Conservation (phyloP, 2,329 filamentous ascomycete species). For the Aspergillus costaricaensis region DNA sequence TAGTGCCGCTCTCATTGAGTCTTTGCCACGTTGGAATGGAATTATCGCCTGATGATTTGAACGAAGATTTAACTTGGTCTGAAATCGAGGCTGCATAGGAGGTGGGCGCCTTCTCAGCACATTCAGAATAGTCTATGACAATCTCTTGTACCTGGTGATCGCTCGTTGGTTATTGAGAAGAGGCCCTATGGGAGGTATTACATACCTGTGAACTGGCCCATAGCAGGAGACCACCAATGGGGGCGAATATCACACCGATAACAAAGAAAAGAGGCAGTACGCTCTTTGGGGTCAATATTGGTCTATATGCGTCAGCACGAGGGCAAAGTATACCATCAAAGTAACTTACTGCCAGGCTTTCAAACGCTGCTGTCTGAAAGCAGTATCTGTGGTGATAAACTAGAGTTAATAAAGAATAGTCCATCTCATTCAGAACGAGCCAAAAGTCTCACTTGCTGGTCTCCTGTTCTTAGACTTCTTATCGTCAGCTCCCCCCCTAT, state of each 20-base stretch:
- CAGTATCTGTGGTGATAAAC: constrained; percentile 67
- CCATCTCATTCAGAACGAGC: no score
- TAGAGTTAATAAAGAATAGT: constrained; percentile 8
- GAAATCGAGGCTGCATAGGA: constrained; percentile 53
- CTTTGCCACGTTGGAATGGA: constrained; percentile 36
- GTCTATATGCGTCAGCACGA: constrained; percentile 55
- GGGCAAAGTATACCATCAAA: no score
- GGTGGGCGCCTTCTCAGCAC: constrained; percentile 56
- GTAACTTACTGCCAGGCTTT: constrained; percentile 91
- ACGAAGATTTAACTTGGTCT: constrained; percentile 65
- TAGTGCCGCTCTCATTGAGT: constrained; percentile 39
- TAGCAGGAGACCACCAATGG: constrained; percentile 82
- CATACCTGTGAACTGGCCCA: constrained; percentile 80
- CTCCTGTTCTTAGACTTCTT: constrained; percentile 90
- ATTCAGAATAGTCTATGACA: constrained; percentile 85
- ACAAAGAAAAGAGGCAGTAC: constrained; percentile 88
- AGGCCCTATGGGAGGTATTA: not conserved
- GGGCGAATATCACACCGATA: constrained; percentile 88
- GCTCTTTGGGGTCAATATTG: constrained; percentile 92
- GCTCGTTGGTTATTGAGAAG: not conserved
- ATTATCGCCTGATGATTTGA: constrained; percentile 59
- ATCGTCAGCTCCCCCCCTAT: constrained; percentile 47
- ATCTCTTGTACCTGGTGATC: constrained; percentile 79
- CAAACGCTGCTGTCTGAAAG: constrained; percentile 92
- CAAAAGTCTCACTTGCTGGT: constrained; percentile 70